Percentiles rank a stretch among this genome's conserved stretches.
phyloP scores from a whole-genome alignment of 106 monocot species.

The Dendrobium catenatum region DNA sequence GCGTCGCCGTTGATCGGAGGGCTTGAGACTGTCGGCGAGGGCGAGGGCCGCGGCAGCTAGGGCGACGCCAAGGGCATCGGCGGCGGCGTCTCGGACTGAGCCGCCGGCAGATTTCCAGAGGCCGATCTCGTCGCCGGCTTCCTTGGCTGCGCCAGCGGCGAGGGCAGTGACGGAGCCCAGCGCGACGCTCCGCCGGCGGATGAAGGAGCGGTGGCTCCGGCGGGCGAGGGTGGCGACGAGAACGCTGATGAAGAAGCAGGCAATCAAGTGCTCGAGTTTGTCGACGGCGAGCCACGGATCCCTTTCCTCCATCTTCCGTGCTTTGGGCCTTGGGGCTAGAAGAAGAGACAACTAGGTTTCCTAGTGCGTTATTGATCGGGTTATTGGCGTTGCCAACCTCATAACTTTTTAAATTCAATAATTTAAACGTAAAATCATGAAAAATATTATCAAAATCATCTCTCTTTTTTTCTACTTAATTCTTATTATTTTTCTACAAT shows the following conservation, averaged over 20 bases:
- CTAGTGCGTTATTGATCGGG: not conserved
- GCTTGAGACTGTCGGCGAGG: not conserved
- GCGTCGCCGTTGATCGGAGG: not conserved
- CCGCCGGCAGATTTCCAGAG: conserved; percentile 45
- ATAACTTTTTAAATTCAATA: no score
- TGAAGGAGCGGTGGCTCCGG: conserved; percentile 19
- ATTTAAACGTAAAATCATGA: no score
- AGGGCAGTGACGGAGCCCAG: conserved; percentile 34
- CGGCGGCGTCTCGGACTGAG: conserved; percentile 53
- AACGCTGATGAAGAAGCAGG: conserved; percentile 49
- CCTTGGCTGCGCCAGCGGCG: conserved; percentile 48
- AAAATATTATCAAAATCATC: no score
- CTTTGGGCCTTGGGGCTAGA: not conserved
- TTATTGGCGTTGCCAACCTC: not conserved
- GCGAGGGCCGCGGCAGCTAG: conserved; percentile 23
- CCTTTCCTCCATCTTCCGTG: conserved; percentile 17
- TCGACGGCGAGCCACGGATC: conserved; percentile 51
- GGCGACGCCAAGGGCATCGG: conserved; percentile 43
- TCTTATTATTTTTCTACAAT: no score
- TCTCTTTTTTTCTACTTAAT: no score
- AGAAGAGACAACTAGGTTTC: not conserved
- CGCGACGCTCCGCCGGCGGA: conserved; percentile 34
- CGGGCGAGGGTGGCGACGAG: conserved; percentile 18
- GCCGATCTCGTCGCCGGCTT: conserved; percentile 62
- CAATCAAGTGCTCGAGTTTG: conserved; percentile 43